Evolutionary conservation across 352 stramenopile genomes (phyloP).

Genomic region (Phytophthora sojae): DNA sequence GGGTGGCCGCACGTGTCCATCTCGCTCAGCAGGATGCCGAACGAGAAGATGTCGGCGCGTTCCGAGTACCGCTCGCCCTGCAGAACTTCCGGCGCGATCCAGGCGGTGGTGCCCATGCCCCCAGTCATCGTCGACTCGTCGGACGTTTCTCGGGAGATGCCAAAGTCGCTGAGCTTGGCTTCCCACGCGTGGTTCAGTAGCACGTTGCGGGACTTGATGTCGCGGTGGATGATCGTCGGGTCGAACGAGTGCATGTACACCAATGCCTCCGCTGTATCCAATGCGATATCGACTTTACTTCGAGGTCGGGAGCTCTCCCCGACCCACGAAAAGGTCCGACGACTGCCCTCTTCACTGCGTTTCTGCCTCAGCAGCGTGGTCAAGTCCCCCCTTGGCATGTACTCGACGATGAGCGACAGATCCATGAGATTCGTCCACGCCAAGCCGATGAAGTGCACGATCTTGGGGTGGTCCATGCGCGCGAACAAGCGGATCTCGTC

Average conservation of each 20-base stretch:
- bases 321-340: slow-evolving; percentile 39
- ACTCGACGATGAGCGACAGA: slow-evolving; percentile 55
- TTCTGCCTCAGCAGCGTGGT: slow-evolving; percentile 39
- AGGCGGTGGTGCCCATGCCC: slow-evolving; percentile 62
- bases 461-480: slow-evolving; percentile 47
- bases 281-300: slow-evolving; percentile 41
- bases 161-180: slow-evolving; percentile 66
- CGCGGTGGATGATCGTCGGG: slow-evolving; percentile 59
- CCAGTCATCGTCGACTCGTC: slow-evolving; percentile 43
- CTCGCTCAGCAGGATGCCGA: slow-evolving; percentile 63
- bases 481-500: slow-evolving; percentile 52
- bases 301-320: slow-evolving; percentile 26
- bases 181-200: slow-evolving; percentile 48
- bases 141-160: slow-evolving; percentile 45
- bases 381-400: slow-evolving; percentile 53
- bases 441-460: slow-evolving; percentile 55
- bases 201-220: slow-evolving; percentile 60
- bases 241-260: slow-evolving; percentile 54
- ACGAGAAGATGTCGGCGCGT: slow-evolving; percentile 76
- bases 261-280: slow-evolving; percentile 52
- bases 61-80: slow-evolving; percentile 61
- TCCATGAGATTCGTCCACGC: slow-evolving; percentile 61
- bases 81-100: slow-evolving; percentile 75
- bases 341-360: slow-evolving; percentile 38
- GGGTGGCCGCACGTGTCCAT: slow-evolving; percentile 53